A percentile compares a stretch with the other conserved stretches of the same genome.
Evolutionary conservation across 441 rosid species (phyloP).

Genomic region (Eruca vesicaria): DNA sequence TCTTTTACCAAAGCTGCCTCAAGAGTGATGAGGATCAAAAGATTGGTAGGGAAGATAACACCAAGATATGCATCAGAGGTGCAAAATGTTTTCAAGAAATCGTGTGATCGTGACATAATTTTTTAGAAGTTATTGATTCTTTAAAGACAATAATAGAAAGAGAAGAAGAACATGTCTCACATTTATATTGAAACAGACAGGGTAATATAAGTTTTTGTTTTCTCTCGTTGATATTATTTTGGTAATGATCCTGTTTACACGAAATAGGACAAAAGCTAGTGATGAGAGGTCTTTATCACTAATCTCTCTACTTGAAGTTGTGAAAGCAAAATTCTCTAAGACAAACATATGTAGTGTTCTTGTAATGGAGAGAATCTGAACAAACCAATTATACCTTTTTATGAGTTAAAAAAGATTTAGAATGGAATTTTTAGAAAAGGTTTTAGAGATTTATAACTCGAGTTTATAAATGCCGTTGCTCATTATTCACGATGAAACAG

Average conservation of each 20-base stretch:
- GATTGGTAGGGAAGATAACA: slow-evolving; percentile 26
- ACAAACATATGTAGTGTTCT: no score
- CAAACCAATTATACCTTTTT: background rate
- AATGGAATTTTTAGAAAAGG: no score
- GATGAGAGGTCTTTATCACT: background rate
- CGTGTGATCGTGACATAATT: background rate
- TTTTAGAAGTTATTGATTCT: background rate
- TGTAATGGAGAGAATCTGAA: background rate
- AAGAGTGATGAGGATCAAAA: slow-evolving; percentile 22
- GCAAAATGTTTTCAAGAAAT: slow-evolving; percentile 26
- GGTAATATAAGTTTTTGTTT: slow-evolving; percentile 1
- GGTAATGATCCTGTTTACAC: background rate
- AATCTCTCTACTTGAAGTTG: background rate
- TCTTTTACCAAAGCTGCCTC: slow-evolving; percentile 58
- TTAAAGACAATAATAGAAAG: background rate
- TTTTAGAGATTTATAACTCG: no score
- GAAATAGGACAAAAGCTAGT: background rate
- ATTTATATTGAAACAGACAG: background rate
- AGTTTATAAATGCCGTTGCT: no score
- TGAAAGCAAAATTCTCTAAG: background rate
- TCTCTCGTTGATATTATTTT: background rate
- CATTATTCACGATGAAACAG: no score
- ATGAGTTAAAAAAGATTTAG: background rate
- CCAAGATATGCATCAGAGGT: slow-evolving; percentile 23
- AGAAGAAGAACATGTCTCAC: background rate